phyloP scores from a whole-genome alignment of 2,329 filamentous ascomycete species.

The Sclerotinia trifoliorum region DNA sequence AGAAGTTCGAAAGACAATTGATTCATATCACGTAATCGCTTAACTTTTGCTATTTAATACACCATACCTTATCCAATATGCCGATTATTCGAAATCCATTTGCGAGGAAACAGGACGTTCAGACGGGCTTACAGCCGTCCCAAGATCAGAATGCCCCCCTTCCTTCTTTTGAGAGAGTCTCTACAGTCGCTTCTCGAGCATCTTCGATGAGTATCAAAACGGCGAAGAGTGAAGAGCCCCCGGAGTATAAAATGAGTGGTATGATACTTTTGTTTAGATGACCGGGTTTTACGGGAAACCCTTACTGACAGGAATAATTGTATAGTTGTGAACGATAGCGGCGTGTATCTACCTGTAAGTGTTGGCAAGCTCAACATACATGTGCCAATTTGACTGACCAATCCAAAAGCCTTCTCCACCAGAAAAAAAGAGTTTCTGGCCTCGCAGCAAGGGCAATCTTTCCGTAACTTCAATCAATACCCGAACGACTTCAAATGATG shows the following conservation, averaged over 20 bases:
- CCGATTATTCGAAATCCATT: slow-evolving; percentile 62
- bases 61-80: not conserved
- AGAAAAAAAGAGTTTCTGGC: slow-evolving; percentile 82
- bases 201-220: slow-evolving; percentile 62
- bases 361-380: not conserved
- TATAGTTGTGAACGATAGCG: slow-evolving; percentile 91
- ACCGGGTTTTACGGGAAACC: not conserved
- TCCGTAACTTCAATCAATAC: slow-evolving; percentile 58
- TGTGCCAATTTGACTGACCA: slow-evolving; percentile 35
- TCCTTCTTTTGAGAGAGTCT: slow-evolving; percentile 59
- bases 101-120: slow-evolving; percentile 52
- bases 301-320: slow-evolving; percentile 24
- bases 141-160: slow-evolving; percentile 51
- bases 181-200: slow-evolving; percentile 61
- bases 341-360: slow-evolving; percentile 86
- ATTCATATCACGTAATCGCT: slow-evolving; percentile 18
- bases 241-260: slow-evolving; percentile 81
- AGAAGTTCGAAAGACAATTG: slow-evolving; percentile 15
- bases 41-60: not conserved
- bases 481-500: slow-evolving; percentile 51
- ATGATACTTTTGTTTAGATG: slow-evolving; percentile 40
- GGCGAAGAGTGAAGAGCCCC: slow-evolving; percentile 60
- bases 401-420: slow-evolving; percentile 73
- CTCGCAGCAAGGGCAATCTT: slow-evolving; percentile 47
- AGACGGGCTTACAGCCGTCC: slow-evolving; percentile 30